Percentiles rank a stretch among this genome's conserved stretches.
phyloP scores from a whole-genome alignment of 352 stramenopile species.

The Thraustochytrium striatum region DNA sequence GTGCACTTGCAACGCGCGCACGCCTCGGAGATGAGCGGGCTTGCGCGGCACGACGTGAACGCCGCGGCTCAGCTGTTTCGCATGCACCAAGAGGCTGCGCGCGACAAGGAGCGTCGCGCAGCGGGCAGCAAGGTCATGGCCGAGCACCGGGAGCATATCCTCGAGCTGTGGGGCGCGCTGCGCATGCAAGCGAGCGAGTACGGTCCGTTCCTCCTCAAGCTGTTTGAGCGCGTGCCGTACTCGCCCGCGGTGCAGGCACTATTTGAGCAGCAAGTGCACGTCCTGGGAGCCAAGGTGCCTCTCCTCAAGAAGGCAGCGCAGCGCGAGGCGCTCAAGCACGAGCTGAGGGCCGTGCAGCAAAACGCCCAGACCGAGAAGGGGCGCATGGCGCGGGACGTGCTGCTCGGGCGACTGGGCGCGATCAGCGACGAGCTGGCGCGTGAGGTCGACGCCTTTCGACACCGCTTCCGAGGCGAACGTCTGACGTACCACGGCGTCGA shows the following conservation, averaged over 20 bases:
- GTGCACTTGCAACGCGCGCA: background rate
- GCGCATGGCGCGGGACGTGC: background rate
- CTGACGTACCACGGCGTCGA: background rate
- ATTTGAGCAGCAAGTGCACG: constrained; percentile 20
- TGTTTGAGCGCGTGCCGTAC: constrained; percentile 23
- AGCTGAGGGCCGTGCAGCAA: background rate
- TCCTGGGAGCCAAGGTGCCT: background rate
- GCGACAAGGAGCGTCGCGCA: background rate
- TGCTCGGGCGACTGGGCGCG: background rate
- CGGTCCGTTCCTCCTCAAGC: constrained; percentile 9
- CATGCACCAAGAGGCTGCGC: background rate
- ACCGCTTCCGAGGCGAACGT: background rate
- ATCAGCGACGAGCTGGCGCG: background rate
- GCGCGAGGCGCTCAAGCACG: background rate
- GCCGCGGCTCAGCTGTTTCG: background rate
- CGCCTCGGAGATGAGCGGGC: background rate
- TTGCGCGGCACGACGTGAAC: background rate
- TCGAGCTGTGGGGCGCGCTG: background rate
- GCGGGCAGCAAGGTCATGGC: background rate
- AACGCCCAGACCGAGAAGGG: background rate
- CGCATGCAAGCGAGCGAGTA: background rate
- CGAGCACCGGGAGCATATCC: constrained; percentile 11
- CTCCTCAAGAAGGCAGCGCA: background rate
- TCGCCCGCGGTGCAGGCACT: background rate
- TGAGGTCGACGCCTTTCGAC: background rate